A percentile compares a stretch with the other conserved stretches of the same genome.
Conservation (phyloP, 108 stramenopile species). For the Nitzschia sp. region DNA sequence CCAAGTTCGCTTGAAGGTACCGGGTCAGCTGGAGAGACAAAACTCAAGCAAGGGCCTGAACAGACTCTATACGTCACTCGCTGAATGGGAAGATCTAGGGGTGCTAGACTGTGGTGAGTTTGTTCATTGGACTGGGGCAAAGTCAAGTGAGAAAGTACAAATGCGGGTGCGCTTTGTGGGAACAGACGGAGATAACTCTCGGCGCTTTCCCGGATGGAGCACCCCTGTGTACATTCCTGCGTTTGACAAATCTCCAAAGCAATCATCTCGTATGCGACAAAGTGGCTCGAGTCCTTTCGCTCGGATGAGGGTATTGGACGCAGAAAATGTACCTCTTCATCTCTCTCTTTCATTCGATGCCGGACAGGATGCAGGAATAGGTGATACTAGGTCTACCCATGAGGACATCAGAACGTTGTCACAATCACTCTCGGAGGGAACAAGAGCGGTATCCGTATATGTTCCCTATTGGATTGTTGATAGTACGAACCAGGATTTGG, state of each 20-base stretch:
- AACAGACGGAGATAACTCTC: slow-evolving; percentile 36
- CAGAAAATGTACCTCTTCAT: slow-evolving; percentile 25
- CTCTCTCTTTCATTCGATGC: slow-evolving; percentile 43
- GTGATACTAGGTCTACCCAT: background rate
- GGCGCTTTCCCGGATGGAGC: slow-evolving; percentile 52
- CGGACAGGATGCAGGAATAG: slow-evolving; percentile 3
- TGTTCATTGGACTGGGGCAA: slow-evolving; percentile 49
- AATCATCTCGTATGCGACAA: background rate
- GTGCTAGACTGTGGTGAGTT: slow-evolving; percentile 42
- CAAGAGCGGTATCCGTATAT: slow-evolving; percentile 37
- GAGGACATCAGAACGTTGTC: slow-evolving; percentile 10
- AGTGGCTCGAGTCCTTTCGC: slow-evolving; percentile 4
- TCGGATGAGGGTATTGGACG: slow-evolving; percentile 36
- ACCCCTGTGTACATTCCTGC: slow-evolving; percentile 37
- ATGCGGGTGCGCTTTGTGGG: slow-evolving; percentile 43
- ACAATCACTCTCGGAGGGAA: slow-evolving; percentile 26
- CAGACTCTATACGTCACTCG: slow-evolving; percentile 2
- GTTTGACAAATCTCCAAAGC: background rate
- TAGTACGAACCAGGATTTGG: slow-evolving; percentile 47
- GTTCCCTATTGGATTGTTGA: slow-evolving; percentile 62
- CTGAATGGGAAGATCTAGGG: slow-evolving; percentile 59
- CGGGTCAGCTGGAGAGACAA: background rate
- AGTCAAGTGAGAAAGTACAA: slow-evolving; percentile 37
- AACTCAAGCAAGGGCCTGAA: slow-evolving; percentile 5
- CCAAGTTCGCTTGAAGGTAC: slow-evolving; percentile 43